Percentiles rank a stretch among this genome's conserved stretches.
Evolutionary conservation across 768 basidiomycete species (phyloP).

Genomic region (Suillus paluster): DNA sequence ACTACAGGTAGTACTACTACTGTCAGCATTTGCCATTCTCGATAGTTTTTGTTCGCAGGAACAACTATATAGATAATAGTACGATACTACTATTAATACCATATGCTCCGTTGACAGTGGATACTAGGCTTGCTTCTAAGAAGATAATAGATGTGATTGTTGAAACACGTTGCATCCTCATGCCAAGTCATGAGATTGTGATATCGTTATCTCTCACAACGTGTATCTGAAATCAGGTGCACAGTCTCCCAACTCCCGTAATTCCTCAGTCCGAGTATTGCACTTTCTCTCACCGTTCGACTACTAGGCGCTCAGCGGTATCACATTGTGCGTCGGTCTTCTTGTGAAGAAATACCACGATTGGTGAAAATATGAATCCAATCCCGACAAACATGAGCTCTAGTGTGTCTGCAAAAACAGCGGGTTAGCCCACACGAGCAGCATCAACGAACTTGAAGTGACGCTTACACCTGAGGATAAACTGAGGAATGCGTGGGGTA

Average conservation of each 20-base stretch:
- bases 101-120: constrained; percentile 56
- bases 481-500: too few species aligned
- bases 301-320: constrained; percentile 11
- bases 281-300: constrained; percentile 25
- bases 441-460: neutral
- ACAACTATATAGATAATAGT: too few species aligned
- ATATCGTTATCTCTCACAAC: constrained; percentile 33
- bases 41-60: too few species aligned
- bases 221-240: constrained; percentile 69
- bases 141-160: constrained; percentile 65
- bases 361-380: constrained; percentile 56
- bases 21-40: too few species aligned
- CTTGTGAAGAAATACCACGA: constrained; percentile 52
- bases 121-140: constrained; percentile 53
- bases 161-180: constrained; percentile 40
- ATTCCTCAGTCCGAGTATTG: constrained; percentile 19
- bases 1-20: too few species aligned
- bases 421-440: neutral
- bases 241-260: constrained; percentile 55
- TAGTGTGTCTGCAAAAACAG: constrained; percentile 49
- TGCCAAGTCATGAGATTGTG: neutral
- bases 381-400: constrained; percentile 74
- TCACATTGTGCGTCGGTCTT: constrained; percentile 63
- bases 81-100: too few species aligned
- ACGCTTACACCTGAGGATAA: constrained; percentile 60